Evolutionary conservation across 345 rosid genomes (phyloP), one percentile per base, ranked within the genome.

Genomic region (Eucalyptus victrix): DNA sequence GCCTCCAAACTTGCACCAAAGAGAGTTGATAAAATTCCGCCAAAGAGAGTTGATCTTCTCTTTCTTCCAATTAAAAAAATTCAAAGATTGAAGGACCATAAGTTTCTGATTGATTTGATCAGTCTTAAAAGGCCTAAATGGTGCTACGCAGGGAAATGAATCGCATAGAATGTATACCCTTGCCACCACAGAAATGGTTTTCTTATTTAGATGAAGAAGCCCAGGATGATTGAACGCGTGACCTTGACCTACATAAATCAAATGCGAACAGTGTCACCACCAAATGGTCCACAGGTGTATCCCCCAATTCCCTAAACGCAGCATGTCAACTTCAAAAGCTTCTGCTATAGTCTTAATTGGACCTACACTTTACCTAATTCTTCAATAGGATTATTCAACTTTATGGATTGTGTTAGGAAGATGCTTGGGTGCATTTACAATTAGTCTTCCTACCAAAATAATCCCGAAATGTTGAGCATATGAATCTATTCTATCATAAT

Each of bases 151-250:
- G 18, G 32, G 16, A 62, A 62, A 62, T 62, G 17, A 13, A 28
- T 62, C 2, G 1, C 69, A 0, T 13, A 60, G 1, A 60, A 12
- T 11, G 8, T 1, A 28, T 0, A 30, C 32, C 8, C 32, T 1
- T n/a, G 37, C 72, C 72, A 30, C 5, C 0, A 7, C 1, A n/a
- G 37, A 8, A 32, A 8, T 67, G 0, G 1, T 32, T n/a, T 14
- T 4, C 40, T 17, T 4, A 32, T 17, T 69, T 69, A 34, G 80
- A 69, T 9, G 80, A 34, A 69, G 72, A 6, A 62, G 37, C 72
- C 19, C 0, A n/a, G 1, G 32, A 53, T 53, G 24, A 19, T 53
- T 67, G 11, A 32, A 8, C 9, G 3, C 12, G 6, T 67, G 4
- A 16, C 34, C 80, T 67, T 32, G 40, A 67, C 40, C 40, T n/a